These are phyloP conservation scores for Panicum miliaceum DNA, from an alignment of 176 grass and related monocot species.

Conservation along the genomic window DNA sequence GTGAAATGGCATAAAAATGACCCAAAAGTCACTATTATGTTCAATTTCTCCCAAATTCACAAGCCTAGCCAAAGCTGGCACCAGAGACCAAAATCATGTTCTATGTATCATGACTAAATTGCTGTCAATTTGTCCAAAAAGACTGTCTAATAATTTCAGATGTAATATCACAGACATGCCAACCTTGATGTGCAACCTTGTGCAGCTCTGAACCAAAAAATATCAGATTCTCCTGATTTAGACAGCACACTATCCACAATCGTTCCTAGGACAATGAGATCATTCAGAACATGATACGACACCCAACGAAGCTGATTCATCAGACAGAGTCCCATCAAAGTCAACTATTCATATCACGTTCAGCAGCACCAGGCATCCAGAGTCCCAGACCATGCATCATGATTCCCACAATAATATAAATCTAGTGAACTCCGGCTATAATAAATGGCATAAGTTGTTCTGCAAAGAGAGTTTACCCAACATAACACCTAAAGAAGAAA, in stretches of 20 bases:
- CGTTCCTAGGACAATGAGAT: slow-evolving; percentile 17
- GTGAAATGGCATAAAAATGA: background rate
- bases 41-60: background rate
- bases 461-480: background rate
- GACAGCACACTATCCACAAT: background rate
- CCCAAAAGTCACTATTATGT: background rate
- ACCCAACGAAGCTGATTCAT: slow-evolving; percentile 7
- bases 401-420: slow-evolving; percentile 31
- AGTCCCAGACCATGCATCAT: background rate
- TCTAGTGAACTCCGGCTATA: background rate
- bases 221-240: slow-evolving; percentile 32
- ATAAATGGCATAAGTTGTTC: slow-evolving; percentile 3
- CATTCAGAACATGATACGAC: background rate
- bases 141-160: background rate
- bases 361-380: background rate
- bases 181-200: slow-evolving; percentile 11
- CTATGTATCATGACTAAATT: background rate
- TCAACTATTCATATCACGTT: slow-evolving; percentile 37
- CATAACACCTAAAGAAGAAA: background rate
- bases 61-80: background rate
- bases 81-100: background rate
- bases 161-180: slow-evolving; percentile 6
- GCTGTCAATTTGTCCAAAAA: background rate
- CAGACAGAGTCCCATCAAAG: slow-evolving; percentile 19
- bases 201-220: slow-evolving; percentile 13